Evolutionary conservation across 805 yeast species (phyloP).

Genomic region (Clavispora phyllophila): DNA sequence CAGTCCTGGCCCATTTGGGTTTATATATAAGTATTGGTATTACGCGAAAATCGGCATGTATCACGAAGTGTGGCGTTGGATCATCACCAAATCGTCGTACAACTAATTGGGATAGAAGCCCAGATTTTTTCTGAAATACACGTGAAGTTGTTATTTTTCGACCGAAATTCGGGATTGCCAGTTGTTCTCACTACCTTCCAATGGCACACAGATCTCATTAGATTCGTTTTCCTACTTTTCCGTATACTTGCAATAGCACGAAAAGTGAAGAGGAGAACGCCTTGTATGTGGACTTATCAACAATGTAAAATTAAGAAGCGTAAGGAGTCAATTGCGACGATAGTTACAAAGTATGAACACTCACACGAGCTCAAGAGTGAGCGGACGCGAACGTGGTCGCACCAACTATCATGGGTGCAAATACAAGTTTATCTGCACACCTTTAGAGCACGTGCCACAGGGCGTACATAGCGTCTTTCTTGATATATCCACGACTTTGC

Average conservation of each 20-base stretch:
- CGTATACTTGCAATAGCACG: no score
- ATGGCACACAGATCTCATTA: no score
- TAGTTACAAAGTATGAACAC: no score
- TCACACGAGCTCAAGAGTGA: no score
- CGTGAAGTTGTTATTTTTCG: neutral
- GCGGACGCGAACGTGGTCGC: no score
- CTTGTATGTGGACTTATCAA: no score
- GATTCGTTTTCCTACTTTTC: no score
- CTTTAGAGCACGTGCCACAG: neutral
- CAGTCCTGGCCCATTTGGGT: neutral
- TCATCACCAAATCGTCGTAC: neutral
- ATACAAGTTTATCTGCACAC: neutral
- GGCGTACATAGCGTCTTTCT: neutral
- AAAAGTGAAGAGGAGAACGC: no score
- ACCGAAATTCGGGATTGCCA: no score
- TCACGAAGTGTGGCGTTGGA: neutral
- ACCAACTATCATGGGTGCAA: conserved; percentile 1
- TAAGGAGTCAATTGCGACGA: no score
- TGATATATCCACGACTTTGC: neutral
- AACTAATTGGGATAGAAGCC: neutral
- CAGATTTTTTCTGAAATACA: neutral
- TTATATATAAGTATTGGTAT: neutral
- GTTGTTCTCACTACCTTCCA: no score
- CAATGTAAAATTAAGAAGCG: no score
- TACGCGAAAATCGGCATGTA: neutral